Base-by-base conservation (phyloP, 2,329 filamentous ascomycete species). In the Cucurbitaria berberidis region DNA sequence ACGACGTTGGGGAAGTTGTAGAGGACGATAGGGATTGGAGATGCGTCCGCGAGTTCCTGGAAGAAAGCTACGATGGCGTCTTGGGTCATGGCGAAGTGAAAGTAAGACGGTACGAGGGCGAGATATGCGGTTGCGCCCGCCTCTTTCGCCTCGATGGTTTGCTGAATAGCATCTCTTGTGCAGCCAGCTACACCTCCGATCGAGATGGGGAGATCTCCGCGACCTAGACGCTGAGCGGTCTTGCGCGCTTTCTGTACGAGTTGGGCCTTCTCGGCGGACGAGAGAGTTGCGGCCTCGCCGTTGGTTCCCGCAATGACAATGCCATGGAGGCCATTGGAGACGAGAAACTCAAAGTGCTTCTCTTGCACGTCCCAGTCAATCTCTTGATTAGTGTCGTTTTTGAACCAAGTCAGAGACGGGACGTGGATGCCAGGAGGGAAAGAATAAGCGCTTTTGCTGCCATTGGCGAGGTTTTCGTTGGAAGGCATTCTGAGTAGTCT, bases 371-470 rank as follows among this genome's bases (percentile, higher is more conserved):
- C 74, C 83, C 82, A 85, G 62, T 86, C 82, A 34, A 85, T 81
- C 36, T 82, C 80, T 61, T 85, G 83, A 4, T 62, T 70, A 24
- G 67, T 61, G 52, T 80, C 76, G 50, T 77, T 72, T 41, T 75
- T 71, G 66, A 85, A 86, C 76, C 79, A 86, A 3, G 83, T 85
- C 61, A 86, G 66, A 18, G 77, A 80, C 1, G 82, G 83, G n/a
- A 82, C 82, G 56, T 85, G 83, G 42, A 86, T 81, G 3, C 82
- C 82, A 1, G 78, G 76, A 26, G 81, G 80, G 57, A 76, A 80
- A 5, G 76, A 64, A 51, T 67, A 70, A 60, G 70, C 72, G 32
- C 69, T 64, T 55, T 57, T 60, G 41, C 61, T 63, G 53, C 63
- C 60, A 47, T 63, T 72, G 49, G 68, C 66, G n/a, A 57, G 30